Conservation (phyloP, 2,329 filamentous ascomycete genomes). For the Aspergillus niger region DNA sequence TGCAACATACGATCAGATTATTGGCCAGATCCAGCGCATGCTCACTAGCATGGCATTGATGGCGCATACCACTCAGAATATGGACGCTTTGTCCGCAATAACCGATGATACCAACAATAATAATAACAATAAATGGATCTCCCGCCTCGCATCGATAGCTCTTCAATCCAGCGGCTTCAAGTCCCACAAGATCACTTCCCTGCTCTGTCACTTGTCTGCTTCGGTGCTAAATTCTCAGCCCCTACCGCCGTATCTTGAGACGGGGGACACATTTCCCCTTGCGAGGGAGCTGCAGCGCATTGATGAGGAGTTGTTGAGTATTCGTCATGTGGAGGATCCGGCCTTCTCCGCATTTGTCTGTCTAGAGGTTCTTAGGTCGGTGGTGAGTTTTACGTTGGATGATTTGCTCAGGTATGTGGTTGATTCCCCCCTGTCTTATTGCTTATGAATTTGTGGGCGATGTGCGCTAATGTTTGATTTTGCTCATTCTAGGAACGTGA, state of each 20-base stretch:
- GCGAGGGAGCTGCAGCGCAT: conserved; percentile 59
- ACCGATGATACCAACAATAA: neutral
- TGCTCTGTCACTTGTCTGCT: conserved; percentile 68
- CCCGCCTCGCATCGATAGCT: conserved; percentile 59
- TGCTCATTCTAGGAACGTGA: conserved; percentile 25
- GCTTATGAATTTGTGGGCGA: too few relatives aligned
- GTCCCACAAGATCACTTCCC: conserved; percentile 49
- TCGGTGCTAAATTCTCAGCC: conserved; percentile 65
- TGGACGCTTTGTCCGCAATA: conserved; percentile 29
- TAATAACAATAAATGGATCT: conserved; percentile 56
- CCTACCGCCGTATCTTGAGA: conserved; percentile 67
- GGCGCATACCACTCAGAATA: conserved; percentile 61
- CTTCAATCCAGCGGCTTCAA: conserved; percentile 58
- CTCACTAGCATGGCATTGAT: conserved; percentile 68
- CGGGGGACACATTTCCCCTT: conserved; percentile 63
- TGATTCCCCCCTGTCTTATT: too few relatives aligned
- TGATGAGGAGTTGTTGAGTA: conserved; percentile 60
- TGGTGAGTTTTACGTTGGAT: conserved; percentile 33
- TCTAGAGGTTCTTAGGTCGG: conserved; percentile 58
- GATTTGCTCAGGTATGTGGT: conserved; percentile 31
- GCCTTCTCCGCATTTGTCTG: conserved; percentile 74
- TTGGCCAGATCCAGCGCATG: conserved; percentile 52
- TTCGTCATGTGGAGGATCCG: conserved; percentile 66
- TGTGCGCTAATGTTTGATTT: neutral
- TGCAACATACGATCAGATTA: conserved; percentile 63